These are phyloP conservation scores for Helianthus annuus DNA, from an alignment of 129 eudicot genomes.

Conservation along the genomic window DNA sequence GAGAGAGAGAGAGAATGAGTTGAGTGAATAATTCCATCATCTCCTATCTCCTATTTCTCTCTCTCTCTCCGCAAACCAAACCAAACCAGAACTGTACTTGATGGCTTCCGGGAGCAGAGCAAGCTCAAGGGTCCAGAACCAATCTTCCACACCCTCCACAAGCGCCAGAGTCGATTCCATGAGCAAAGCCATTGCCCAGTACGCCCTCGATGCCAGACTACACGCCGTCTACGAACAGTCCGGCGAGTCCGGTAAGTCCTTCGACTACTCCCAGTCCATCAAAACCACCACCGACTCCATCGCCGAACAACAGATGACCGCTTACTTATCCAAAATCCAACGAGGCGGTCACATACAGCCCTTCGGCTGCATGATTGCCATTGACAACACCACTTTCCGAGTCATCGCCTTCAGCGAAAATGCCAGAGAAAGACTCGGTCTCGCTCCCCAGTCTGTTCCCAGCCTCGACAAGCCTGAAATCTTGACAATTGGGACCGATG, in stretches of 20 bases:
- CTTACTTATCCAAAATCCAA: slow-evolving; percentile 76
- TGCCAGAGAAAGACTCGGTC: slow-evolving; percentile 72
- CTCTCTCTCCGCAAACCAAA: too few relatives aligned
- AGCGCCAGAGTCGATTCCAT: slow-evolving; percentile 38
- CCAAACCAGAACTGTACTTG: not conserved
- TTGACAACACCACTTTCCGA: slow-evolving; percentile 50
- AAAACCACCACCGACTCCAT: slow-evolving; percentile 53
- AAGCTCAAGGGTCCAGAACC: slow-evolving; percentile 28
- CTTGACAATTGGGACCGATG: slow-evolving; percentile 70
- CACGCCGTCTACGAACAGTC: slow-evolving; percentile 82
- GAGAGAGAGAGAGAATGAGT: too few relatives aligned
- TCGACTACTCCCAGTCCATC: slow-evolving; percentile 75
- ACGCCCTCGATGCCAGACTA: slow-evolving; percentile 73
- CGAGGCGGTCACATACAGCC: slow-evolving; percentile 92
- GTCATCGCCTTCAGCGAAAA: slow-evolving; percentile 79
- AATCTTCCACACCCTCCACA: slow-evolving; percentile 23
- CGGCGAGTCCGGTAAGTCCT: slow-evolving; percentile 77
- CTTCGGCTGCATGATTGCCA: slow-evolving; percentile 87
- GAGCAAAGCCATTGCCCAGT: slow-evolving; percentile 81
- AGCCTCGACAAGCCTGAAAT: slow-evolving; percentile 52
- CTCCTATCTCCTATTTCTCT: too few relatives aligned
- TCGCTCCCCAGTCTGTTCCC: slow-evolving; percentile 76
- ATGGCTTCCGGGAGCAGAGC: slow-evolving; percentile 53
- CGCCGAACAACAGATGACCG: slow-evolving; percentile 77
- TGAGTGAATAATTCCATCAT: too few relatives aligned